phyloP scores from a whole-genome alignment of 2,329 filamentous ascomycete species.

The Microcera coccophila region DNA sequence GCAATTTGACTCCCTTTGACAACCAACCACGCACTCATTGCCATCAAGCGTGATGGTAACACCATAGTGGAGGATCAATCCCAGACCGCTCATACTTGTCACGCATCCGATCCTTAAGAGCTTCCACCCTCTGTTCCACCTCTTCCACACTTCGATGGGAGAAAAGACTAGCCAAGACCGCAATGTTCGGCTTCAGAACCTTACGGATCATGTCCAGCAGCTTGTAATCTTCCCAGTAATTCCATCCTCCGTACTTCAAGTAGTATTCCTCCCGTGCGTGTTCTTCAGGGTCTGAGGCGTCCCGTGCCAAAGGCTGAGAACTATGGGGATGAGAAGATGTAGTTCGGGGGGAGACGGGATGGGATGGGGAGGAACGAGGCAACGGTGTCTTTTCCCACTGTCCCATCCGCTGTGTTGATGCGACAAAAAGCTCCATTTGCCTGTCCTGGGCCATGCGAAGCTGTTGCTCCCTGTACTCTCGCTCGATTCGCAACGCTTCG shows the following conservation, averaged over 20 bases:
- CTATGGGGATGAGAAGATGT: no score
- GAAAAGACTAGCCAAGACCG: conserved; percentile 12
- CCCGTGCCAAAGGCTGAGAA: no score
- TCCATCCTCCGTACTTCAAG: conserved; percentile 23
- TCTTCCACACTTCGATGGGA: conserved; percentile 15
- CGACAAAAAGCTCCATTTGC: conserved; percentile 19
- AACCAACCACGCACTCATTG: background rate
- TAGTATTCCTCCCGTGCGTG: conserved; percentile 14
- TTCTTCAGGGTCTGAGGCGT: background rate
- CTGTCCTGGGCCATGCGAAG: conserved; percentile 2
- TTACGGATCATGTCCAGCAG: conserved; percentile 24
- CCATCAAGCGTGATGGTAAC: conserved; percentile 13
- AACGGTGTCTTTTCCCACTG: background rate
- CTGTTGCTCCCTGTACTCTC: conserved; percentile 4
- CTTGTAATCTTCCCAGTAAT: conserved; percentile 24
- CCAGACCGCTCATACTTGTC: conserved; percentile 16
- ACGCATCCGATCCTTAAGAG: conserved; percentile 19
- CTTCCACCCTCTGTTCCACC: conserved; percentile 16
- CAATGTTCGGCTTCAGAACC: conserved; percentile 9
- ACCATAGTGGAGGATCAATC: conserved; percentile 24
- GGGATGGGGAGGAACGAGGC: no score
- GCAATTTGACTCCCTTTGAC: no score
- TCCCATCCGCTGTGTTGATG: conserved; percentile 5
- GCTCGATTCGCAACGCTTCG: background rate
- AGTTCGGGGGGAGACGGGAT: no score